Percentiles rank a stretch among this genome's conserved stretches.
phyloP scores from a whole-genome alignment of 306 rosid genomes.

The Castanea crenata region DNA sequence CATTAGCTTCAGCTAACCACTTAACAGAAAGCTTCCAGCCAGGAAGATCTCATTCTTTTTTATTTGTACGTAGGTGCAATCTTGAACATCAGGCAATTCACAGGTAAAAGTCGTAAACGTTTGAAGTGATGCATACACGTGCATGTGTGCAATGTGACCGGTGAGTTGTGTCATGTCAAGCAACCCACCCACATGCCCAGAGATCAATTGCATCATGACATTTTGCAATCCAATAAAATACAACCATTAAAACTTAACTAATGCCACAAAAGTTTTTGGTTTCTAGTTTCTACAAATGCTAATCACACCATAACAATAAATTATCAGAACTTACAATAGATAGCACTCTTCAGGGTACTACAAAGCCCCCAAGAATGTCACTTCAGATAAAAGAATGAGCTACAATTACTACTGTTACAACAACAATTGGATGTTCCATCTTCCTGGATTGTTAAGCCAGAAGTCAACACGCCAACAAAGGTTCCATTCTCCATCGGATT shows the following conservation, averaged over 20 bases:
- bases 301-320: constrained; percentile 6
- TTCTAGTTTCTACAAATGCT: constrained; percentile 15
- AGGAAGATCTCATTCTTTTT: no score
- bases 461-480: constrained; percentile 16
- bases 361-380: background rate
- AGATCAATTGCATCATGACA: background rate
- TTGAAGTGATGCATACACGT: no score
- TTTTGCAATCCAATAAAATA: background rate
- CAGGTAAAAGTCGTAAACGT: no score
- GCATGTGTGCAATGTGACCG: no score
- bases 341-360: background rate
- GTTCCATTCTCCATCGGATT: constrained; percentile 12
- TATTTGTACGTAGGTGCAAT: no score
- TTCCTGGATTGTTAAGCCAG: constrained; percentile 21
- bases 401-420: constrained; percentile 48
- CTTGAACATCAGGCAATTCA: no score
- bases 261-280: background rate
- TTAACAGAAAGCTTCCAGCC: no score
- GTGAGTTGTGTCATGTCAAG: no score
- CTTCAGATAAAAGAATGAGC: constrained; percentile 43
- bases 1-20: no score
- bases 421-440: constrained; percentile 37
- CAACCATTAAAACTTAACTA: background rate
- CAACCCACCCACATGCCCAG: no score
- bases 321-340: constrained; percentile 11